Conservation (phyloP, 1,284 basidiomycete genomes). For the Ganoderma sinense region DNA sequence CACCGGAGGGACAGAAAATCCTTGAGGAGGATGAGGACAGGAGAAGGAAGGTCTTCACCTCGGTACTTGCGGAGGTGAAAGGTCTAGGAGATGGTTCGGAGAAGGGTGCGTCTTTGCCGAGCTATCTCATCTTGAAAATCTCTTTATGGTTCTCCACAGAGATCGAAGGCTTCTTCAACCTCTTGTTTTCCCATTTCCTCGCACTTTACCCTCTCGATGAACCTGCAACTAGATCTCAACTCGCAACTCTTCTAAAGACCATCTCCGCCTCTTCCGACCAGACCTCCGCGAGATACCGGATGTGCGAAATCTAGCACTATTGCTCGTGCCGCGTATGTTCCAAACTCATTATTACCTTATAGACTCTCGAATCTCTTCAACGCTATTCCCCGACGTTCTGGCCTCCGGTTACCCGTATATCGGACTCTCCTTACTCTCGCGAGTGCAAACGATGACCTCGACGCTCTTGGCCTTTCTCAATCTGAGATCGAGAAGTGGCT, state of each 20-base stretch:
- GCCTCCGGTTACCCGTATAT: conserved; percentile 73
- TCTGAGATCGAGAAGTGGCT: conserved; percentile 78
- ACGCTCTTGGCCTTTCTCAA: conserved; percentile 69
- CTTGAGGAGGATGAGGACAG: conserved; percentile 60
- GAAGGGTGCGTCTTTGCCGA: conserved; percentile 58
- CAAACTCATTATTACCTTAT: conserved; percentile 15
- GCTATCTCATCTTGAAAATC: conserved; percentile 12
- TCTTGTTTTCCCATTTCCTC: conserved; percentile 76
- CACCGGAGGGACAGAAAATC: conserved; percentile 59
- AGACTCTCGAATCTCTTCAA: conserved; percentile 93
- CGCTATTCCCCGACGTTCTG: conserved; percentile 73
- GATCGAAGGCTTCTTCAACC: conserved; percentile 88
- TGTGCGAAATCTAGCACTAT: conserved; percentile 51
- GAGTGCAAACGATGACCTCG: conserved; percentile 72
- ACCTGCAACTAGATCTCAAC: conserved; percentile 57
- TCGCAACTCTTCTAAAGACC: conserved; percentile 59
- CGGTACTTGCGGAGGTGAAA: conserved; percentile 69
- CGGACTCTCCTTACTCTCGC: conserved; percentile 73
- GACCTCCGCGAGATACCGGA: conserved; percentile 69
- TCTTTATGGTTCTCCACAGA: conserved; percentile 51
- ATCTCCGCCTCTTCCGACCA: conserved; percentile 63
- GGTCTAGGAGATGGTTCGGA: conserved; percentile 78
- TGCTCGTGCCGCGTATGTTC: conserved; percentile 6
- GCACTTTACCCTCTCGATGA: conserved; percentile 61
- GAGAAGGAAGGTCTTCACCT: conserved; percentile 60